These are phyloP conservation scores for Aspergillus sojae DNA, from an alignment of 2,329 filamentous ascomycete species.

Conservation along the genomic window DNA sequence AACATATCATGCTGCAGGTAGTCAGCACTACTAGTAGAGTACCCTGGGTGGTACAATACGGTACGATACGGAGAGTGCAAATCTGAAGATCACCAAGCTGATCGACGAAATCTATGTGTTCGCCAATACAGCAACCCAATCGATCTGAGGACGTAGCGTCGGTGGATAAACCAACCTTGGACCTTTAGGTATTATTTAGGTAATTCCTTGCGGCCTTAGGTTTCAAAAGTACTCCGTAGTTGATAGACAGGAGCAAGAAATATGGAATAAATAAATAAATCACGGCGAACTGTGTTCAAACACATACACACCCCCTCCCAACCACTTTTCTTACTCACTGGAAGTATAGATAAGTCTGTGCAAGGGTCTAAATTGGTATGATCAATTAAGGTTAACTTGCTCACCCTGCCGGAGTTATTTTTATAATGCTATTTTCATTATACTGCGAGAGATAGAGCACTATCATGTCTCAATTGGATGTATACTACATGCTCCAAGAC, in stretches of 20 bases:
- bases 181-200: too few species aligned
- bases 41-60: too few species aligned
- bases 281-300: too few species aligned
- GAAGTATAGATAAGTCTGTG: too few species aligned
- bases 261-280: too few species aligned
- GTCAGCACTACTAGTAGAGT: background rate
- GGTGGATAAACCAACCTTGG: background rate
- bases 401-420: background rate
- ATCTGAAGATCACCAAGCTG: background rate
- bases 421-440: background rate
- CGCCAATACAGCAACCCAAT: background rate
- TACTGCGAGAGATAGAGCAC: too few species aligned
- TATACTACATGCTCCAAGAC: background rate
- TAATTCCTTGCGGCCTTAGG: background rate
- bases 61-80: background rate
- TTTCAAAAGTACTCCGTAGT: background rate
- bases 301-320: too few species aligned
- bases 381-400: background rate
- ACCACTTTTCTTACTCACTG: too few species aligned
- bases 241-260: too few species aligned
- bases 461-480: background rate
- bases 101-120: conserved; percentile 1
- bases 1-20: background rate
- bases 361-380: background rate
- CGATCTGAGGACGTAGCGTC: background rate